Evolutionary conservation across 169 alveolate species (phyloP).

Genomic region (Pseudocohnilembus persalinus): DNA sequence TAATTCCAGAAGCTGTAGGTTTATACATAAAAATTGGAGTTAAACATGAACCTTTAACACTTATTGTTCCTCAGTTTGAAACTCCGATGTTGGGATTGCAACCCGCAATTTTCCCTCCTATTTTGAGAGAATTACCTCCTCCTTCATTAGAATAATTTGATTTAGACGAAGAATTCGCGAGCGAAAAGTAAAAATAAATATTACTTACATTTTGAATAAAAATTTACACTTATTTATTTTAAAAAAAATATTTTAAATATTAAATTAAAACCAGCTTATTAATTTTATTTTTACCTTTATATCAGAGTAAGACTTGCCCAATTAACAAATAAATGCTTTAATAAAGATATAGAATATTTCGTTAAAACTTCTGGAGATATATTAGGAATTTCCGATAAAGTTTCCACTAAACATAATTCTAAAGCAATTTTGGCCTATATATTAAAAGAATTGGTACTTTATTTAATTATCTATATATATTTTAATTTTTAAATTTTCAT

Average conservation of each 20-base stretch:
- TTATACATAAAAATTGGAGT: slow-evolving; percentile 65
- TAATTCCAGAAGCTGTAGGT: slow-evolving; percentile 75
- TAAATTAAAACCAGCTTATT: not conserved
- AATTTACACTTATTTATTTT: not conserved
- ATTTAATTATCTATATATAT: not conserved
- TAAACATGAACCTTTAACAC: slow-evolving; percentile 78
- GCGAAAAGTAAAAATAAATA: slow-evolving; percentile 62
- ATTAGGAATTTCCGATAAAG: slow-evolving; percentile 69
- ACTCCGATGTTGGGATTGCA: slow-evolving; percentile 80
- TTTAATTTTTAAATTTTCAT: no score
- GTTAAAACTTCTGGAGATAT: slow-evolving; percentile 79
- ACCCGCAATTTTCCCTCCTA: slow-evolving; percentile 87
- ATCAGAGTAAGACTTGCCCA: slow-evolving; percentile 75
- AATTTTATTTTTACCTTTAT: not conserved
- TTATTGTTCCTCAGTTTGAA: slow-evolving; percentile 85
- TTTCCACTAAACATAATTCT: slow-evolving; percentile 38
- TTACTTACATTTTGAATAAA: no score
- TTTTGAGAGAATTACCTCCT: slow-evolving; percentile 75
- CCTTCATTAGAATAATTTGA: slow-evolving; percentile 83
- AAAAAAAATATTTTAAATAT: not conserved
- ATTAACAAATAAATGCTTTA: slow-evolving; percentile 80
- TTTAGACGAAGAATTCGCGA: slow-evolving; percentile 86
- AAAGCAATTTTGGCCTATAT: slow-evolving; percentile 40
- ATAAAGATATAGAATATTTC: slow-evolving; percentile 80
- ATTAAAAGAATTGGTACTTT: slow-evolving; percentile 35